A percentile compares a stretch with the other conserved stretches of the same genome.
Evolutionary conservation across 176 grass and related monocot species (phyloP).

Genomic region (sorghum (Sorghum bicolor)): Sorghum_bicolor_NCBIv3 NC_012875.2:1047501-1048000

Average conservation of each 20-base stretch:
- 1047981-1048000: background rate
- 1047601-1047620: background rate
- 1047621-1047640: background rate
- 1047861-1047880: background rate
- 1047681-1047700: background rate
- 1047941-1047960: constrained; percentile 1
- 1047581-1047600: background rate
- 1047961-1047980: constrained; percentile 25
- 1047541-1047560: background rate
- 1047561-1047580: background rate
- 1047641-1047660: background rate
- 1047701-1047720: constrained; percentile 26
- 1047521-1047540: background rate
- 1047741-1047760: background rate
- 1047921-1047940: background rate
- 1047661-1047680: background rate
- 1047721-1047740: background rate
- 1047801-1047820: background rate
- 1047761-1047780: background rate
- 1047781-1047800: background rate
- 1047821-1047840: background rate
- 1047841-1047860: background rate
- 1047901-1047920: background rate
- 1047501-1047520: too few relatives aligned
- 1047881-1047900: background rate